Conservation (phyloP, 2,329 filamentous ascomycete species). For the Escovopsis sp. region DNA sequence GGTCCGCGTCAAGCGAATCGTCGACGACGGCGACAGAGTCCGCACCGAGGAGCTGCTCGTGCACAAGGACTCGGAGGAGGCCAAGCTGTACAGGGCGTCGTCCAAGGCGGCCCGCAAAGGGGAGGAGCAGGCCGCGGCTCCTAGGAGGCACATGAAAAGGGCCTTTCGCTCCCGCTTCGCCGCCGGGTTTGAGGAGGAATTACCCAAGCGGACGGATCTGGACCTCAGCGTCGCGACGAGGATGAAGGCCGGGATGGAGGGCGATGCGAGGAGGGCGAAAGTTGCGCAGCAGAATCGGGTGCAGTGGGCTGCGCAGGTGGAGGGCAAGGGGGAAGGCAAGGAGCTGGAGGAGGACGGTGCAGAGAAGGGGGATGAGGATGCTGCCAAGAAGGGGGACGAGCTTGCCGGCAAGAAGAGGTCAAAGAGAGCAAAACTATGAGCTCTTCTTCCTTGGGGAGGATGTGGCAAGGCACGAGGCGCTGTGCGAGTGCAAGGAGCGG, state of each 20-base stretch:
- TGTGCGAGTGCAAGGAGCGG: too few species aligned
- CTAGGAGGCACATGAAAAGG: slow-evolving; percentile 32
- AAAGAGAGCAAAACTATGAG: too few species aligned
- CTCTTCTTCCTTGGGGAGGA: too few species aligned
- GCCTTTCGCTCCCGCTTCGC: slow-evolving; percentile 50
- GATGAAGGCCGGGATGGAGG: slow-evolving; percentile 30
- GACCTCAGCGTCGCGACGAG: slow-evolving; percentile 38
- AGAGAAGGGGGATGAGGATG: too few species aligned
- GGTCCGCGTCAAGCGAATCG: slow-evolving; percentile 54
- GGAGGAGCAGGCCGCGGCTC: too few species aligned
- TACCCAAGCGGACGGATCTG: slow-evolving; percentile 35
- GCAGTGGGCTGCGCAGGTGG: slow-evolving; percentile 59
- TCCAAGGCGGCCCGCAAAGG: too few species aligned
- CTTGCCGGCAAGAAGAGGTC: too few species aligned
- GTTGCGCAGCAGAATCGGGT: slow-evolving; percentile 58
- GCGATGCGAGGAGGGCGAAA: slow-evolving; percentile 48
- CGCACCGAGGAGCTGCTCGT: slow-evolving; percentile 60
- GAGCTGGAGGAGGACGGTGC: too few species aligned
- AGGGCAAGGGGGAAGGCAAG: slow-evolving; percentile 55
- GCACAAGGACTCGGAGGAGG: slow-evolving; percentile 47
- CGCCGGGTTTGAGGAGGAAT: slow-evolving; percentile 31
- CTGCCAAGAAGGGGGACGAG: too few species aligned
- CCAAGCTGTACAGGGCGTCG: slow-evolving; percentile 45
- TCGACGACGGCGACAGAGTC: slow-evolving; percentile 59
- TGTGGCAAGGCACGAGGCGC: too few species aligned